These are phyloP conservation scores for Ajuga reptans DNA, from an alignment of 305 asterid species.

Conservation along the genomic window DNA sequence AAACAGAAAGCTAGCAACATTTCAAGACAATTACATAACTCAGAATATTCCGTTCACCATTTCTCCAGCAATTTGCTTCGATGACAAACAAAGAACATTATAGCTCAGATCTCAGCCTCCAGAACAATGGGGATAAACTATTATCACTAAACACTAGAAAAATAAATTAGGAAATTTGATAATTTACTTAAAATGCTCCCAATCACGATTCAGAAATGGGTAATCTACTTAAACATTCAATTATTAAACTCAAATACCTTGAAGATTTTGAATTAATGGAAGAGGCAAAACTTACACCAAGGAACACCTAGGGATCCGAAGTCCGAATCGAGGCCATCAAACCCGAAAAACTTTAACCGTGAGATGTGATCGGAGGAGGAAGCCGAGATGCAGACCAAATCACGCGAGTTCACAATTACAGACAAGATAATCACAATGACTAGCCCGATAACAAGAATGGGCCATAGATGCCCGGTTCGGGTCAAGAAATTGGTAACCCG, in stretches of 20 bases:
- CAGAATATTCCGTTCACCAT: neutral
- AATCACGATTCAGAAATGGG: neutral
- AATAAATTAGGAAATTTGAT: neutral
- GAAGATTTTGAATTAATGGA: slow-evolving; percentile 5
- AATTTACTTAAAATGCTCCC: neutral
- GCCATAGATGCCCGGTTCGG: slow-evolving; percentile 71
- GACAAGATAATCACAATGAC: slow-evolving; percentile 40
- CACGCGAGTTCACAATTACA: slow-evolving; percentile 44
- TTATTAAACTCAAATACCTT: neutral
- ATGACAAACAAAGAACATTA: slow-evolving; percentile 16
- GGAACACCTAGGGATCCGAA: slow-evolving; percentile 96
- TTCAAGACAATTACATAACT: neutral
- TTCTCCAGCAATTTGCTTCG: neutral
- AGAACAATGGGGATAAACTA: neutral
- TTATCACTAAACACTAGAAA: neutral
- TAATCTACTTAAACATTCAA: neutral
- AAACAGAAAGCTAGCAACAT: neutral
- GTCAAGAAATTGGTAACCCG: slow-evolving; percentile 52
- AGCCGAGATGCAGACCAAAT: slow-evolving; percentile 81
- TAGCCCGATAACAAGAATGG: slow-evolving; percentile 45
- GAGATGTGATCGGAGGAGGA: slow-evolving; percentile 64
- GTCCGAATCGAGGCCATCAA: slow-evolving; percentile 68
- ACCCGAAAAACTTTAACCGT: slow-evolving; percentile 77
- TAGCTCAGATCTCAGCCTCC: slow-evolving; percentile 20
- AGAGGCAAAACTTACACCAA: slow-evolving; percentile 58